A percentile compares a stretch with the other conserved stretches of the same genome.
These are phyloP conservation scores for Pulveroboletus sp. DNA, from an alignment of 768 basidiomycete genomes.

Conservation along the genomic window DNA sequence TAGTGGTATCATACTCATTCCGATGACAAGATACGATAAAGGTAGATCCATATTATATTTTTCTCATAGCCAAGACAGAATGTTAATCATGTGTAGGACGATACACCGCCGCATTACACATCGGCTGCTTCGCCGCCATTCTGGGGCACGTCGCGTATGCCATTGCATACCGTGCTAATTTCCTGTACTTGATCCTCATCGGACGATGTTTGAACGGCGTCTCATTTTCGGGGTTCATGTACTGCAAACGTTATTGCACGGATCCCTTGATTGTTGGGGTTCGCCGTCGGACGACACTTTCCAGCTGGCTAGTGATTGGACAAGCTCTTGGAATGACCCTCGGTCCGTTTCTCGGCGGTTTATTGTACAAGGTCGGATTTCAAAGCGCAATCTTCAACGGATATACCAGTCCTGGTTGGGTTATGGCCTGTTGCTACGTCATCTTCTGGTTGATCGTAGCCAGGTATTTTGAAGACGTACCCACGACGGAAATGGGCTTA, in stretches of 20 bases:
- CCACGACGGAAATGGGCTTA: conserved; percentile 11
- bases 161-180: conserved; percentile 55
- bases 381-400: conserved; percentile 59
- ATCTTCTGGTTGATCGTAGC: conserved; percentile 45
- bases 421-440: conserved; percentile 55
- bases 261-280: conserved; percentile 66
- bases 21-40: conserved; percentile 53
- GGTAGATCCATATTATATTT: conserved; percentile 34
- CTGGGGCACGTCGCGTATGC: conserved; percentile 61
- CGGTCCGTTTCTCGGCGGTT: conserved; percentile 63
- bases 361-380: conserved; percentile 62
- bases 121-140: conserved; percentile 52
- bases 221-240: conserved; percentile 64
- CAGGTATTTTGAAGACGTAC: conserved; percentile 42
- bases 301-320: conserved; percentile 60
- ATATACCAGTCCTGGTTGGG: conserved; percentile 64
- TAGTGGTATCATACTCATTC: conserved; percentile 56
- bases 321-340: conserved; percentile 61
- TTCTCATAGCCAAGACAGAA: background rate
- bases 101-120: conserved; percentile 52
- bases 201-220: conserved; percentile 65
- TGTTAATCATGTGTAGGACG: conserved; percentile 38
- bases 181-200: conserved; percentile 67
- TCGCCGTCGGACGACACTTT: conserved; percentile 58
- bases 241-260: conserved; percentile 64